These are phyloP conservation scores for Colletotrichum sublineola DNA, from an alignment of 2,329 filamentous ascomycete genomes.

Conservation along the genomic window DNA sequence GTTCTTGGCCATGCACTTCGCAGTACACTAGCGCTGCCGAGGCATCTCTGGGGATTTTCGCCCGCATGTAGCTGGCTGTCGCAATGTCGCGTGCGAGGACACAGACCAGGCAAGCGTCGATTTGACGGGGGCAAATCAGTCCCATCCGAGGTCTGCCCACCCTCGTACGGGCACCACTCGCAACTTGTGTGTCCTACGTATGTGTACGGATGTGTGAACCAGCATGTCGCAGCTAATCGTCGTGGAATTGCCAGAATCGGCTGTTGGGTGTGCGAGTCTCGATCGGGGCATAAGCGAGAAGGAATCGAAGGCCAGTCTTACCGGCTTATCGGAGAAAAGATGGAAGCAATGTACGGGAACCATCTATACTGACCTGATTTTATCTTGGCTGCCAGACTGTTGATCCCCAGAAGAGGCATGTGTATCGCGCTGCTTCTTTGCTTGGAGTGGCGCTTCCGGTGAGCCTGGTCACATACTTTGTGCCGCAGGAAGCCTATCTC, in stretches of 20 bases:
- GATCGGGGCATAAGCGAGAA: neutral
- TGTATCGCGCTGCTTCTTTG: slow-evolving; percentile 1
- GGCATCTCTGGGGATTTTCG: slow-evolving; percentile 26
- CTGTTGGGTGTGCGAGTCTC: neutral
- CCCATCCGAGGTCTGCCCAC: neutral
- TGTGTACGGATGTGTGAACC: neutral
- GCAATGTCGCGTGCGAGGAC: slow-evolving; percentile 22
- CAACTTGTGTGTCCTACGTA: too few relatives aligned
- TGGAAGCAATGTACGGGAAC: neutral
- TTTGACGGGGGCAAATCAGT: neutral
- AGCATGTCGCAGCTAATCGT: slow-evolving; percentile 25
- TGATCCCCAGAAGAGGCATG: slow-evolving; percentile 27
- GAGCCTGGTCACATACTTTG: neutral
- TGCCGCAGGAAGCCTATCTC: neutral
- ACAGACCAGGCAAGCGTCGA: slow-evolving; percentile 1
- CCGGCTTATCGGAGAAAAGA: neutral
- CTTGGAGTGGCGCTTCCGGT: neutral
- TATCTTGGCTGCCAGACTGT: neutral
- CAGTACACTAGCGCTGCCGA: slow-evolving; percentile 20
- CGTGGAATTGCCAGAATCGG: neutral
- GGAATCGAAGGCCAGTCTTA: neutral
- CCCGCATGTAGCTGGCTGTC: slow-evolving; percentile 3
- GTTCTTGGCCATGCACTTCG: slow-evolving; percentile 11
- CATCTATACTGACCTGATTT: slow-evolving; percentile 18
- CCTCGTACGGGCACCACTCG: slow-evolving; percentile 1